These are phyloP conservation scores for Ophioceras dolichostomum DNA, from an alignment of 2,329 filamentous ascomycete genomes.

Conservation along the genomic window DNA sequence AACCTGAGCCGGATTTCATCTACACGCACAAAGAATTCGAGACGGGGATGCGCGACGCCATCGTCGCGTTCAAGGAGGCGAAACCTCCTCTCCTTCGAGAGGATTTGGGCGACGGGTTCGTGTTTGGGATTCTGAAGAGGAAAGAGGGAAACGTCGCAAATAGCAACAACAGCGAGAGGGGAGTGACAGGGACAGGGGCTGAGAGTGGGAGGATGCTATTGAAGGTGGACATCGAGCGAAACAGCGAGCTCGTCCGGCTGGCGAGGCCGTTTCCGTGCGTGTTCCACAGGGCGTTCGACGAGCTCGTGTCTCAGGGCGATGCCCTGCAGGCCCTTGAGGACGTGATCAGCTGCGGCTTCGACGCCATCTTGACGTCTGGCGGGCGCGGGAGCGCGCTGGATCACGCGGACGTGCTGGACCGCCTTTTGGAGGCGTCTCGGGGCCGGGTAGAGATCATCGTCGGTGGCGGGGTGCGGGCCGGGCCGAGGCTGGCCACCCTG, in stretches of 20 bases:
- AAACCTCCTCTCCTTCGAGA: slow-evolving; percentile 20
- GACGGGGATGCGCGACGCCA: slow-evolving; percentile 25
- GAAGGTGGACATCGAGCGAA: slow-evolving; percentile 26
- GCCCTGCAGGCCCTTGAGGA: slow-evolving; percentile 19
- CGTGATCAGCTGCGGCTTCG: slow-evolving; percentile 31
- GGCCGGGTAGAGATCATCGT: slow-evolving; percentile 32
- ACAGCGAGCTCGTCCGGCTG: slow-evolving; percentile 24
- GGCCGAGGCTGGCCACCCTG: slow-evolving; percentile 18
- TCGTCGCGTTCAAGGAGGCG: slow-evolving; percentile 23
- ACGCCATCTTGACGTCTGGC: slow-evolving; percentile 39
- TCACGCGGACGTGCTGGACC: slow-evolving; percentile 24
- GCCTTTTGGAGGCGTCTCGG: slow-evolving; percentile 18
- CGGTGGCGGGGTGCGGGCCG: slow-evolving; percentile 35
- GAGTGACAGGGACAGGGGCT: background rate
- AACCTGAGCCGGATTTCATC: slow-evolving; percentile 32
- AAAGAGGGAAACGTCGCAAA: no score
- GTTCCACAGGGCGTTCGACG: slow-evolving; percentile 46
- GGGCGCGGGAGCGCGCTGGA: slow-evolving; percentile 27
- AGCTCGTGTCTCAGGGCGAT: no score
- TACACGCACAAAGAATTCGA: slow-evolving; percentile 31
- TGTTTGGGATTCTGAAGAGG: slow-evolving; percentile 34
- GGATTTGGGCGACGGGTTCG: slow-evolving; percentile 39
- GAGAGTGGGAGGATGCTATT: slow-evolving; percentile 4
- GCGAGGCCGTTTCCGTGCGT: slow-evolving; percentile 31
- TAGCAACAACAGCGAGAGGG: no score